Evolutionary conservation across 2,329 filamentous ascomycete species (phyloP), one percentile per base, ranked within the genome.

Genomic region (Fusarium piperis): DNA sequence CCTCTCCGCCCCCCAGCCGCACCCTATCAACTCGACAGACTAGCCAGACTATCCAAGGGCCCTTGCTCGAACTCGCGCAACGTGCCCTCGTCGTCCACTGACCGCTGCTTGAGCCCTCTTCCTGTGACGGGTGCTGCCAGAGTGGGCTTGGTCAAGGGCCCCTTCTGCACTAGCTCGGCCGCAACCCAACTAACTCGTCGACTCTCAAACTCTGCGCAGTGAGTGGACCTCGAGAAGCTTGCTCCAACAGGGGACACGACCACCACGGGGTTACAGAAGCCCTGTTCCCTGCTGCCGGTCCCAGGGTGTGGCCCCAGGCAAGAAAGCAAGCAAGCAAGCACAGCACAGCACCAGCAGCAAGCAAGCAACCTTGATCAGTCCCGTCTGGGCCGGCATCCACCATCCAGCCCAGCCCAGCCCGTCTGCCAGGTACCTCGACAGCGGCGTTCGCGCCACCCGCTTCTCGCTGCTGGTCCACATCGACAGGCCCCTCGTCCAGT

Each of bases 381-480:
- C 46, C 46, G 46, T 51, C 46, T 51, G 30, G 67, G 53, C 52
- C 44, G 33, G 44, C 38, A 60, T 60, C 44, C 68, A 64, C 63
- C 44, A 70, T 68, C 67, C 67, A 71, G 63, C 63, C 57, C 63
- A 64, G 26, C 36, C 68, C 68, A 64, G 64, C 41, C 36, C 36
- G 48, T 41, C 67, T 71, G 67, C 68, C 66, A 71, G 65, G 68
- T 72, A 73, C 59, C 52, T 69, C 48, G 65, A 73, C 67, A 35
- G 52, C 52, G 75, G 68, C 62, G 75, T 77, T 77, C 75, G 75
- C 75, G 75, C 75, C 75, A 77, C 75, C 75, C 74, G 75, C 73
- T 74, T 74, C 65, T 75, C 72, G 62, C 60, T 70, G 67, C 66
- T 64, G 74, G 71, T 66, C 74, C 75, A 73, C 75, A 56, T 57